Percentiles rank a stretch among this genome's conserved stretches.
Evolutionary conservation across 371 early-diverging fungal genomes (phyloP).

Genomic region (Phascolomyces articulosus): DNA sequence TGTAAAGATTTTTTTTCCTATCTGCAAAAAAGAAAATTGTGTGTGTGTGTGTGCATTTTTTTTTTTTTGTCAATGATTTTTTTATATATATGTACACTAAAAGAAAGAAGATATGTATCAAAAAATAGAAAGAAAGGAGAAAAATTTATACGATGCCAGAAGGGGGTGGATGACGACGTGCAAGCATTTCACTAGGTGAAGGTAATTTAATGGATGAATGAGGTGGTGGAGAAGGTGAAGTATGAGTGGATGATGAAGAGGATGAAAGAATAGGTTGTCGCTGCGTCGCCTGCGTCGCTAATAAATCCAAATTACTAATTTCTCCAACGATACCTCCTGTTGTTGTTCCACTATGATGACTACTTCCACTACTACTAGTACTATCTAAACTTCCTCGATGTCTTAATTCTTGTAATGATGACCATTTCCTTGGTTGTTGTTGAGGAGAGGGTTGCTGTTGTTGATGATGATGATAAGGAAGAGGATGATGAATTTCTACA

Average conservation of each 20-base stretch:
- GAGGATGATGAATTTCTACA: background rate
- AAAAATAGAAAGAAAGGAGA: background rate
- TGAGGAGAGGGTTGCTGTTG: conserved; percentile 5
- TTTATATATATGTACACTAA: background rate
- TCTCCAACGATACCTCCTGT: too few relatives aligned
- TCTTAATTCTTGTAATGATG: conserved; percentile 11
- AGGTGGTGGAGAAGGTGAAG: conserved; percentile 4
- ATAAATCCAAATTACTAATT: conserved; percentile 33
- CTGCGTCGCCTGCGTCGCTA: conserved; percentile 48
- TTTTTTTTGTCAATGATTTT: background rate
- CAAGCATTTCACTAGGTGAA: conserved; percentile 21
- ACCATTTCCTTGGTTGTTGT: conserved; percentile 9
- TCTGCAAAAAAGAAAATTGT: too few relatives aligned
- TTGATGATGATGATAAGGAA: background rate
- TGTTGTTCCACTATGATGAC: too few relatives aligned
- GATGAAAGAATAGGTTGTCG: conserved; percentile 31
- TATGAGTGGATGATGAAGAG: conserved; percentile 20
- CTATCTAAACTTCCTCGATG: conserved; percentile 4
- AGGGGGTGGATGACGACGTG: conserved; percentile 13
- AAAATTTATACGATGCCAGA: conserved; percentile 8
- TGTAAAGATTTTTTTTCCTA: too few relatives aligned
- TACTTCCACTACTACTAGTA: background rate
- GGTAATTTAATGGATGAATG: conserved; percentile 8
- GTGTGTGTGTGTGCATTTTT: too few relatives aligned
- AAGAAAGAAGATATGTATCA: too few relatives aligned